A percentile compares a stretch with the other conserved stretches of the same genome.
Conservation (phyloP, 352 stramenopile species). For the Globisporangium iwayamae region DNA sequence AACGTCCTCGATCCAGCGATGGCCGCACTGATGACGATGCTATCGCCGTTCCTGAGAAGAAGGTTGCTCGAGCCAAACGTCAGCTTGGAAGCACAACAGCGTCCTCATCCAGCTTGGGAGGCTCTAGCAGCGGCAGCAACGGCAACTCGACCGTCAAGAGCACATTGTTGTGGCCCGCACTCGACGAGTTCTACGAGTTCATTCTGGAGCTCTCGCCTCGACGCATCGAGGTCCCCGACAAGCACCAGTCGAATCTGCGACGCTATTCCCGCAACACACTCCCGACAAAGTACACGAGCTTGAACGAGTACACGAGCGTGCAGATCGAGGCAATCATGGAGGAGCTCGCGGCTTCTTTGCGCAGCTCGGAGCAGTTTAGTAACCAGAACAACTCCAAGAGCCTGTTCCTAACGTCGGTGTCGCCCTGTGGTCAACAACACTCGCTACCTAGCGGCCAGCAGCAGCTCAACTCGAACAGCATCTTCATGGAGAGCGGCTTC, state of each 20-base stretch:
- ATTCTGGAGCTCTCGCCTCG: constrained; percentile 58
- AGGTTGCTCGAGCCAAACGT: constrained; percentile 6
- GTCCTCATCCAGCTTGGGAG: not conserved
- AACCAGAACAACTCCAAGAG: constrained; percentile 25
- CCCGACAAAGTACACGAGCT: constrained; percentile 36
- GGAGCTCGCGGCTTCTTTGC: constrained; percentile 56
- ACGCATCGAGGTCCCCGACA: constrained; percentile 31
- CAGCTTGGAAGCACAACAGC: constrained; percentile 1
- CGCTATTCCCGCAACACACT: constrained; percentile 33
- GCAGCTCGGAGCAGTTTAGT: constrained; percentile 39
- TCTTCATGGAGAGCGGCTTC: constrained; percentile 75
- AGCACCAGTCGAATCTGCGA: constrained; percentile 25
- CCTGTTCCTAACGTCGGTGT: constrained; percentile 56
- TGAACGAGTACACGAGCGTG: constrained; percentile 52
- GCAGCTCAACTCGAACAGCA: constrained; percentile 42
- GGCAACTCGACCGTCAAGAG: constrained; percentile 28
- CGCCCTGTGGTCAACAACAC: constrained; percentile 29
- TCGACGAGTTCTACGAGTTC: constrained; percentile 79
- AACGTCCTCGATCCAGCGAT: constrained; percentile 8
- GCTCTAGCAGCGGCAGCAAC: not conserved
- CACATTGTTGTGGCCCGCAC: constrained; percentile 61
- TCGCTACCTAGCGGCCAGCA: constrained; percentile 5
- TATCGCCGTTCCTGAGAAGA: constrained; percentile 6
- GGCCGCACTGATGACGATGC: not conserved
- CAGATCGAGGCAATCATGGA: constrained; percentile 70